Conservation (phyloP, 75 land plant species). For the Azolla pinnata region DNA sequence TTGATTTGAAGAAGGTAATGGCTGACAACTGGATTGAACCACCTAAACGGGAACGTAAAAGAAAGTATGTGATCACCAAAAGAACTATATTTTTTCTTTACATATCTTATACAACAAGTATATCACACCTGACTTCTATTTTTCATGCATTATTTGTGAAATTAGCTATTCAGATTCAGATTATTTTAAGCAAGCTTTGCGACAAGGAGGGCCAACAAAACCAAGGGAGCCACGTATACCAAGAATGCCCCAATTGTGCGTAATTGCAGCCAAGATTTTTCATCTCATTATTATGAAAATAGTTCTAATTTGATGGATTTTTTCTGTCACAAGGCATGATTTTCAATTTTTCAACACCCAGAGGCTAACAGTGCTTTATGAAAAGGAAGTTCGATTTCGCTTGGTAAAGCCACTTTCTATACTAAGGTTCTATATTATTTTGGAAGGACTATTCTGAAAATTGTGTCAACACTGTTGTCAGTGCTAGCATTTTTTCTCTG, state of each 20-base stretch:
- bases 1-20: conserved; percentile 86
- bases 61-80: conserved; percentile 91
- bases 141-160: neutral
- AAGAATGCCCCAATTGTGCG: conserved; percentile 96
- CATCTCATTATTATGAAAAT: conserved; percentile 24
- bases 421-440: too few relatives aligned
- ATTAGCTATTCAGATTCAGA: conserved; percentile 91
- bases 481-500: too few relatives aligned
- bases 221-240: conserved; percentile 96
- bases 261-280: conserved; percentile 77
- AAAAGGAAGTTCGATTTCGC: conserved; percentile 88
- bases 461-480: too few relatives aligned
- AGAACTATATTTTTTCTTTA: too few relatives aligned
- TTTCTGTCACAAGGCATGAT: too few relatives aligned
- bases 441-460: too few relatives aligned
- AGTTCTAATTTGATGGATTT: neutral
- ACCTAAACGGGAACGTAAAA: conserved; percentile 87
- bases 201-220: conserved; percentile 81
- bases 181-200: conserved; percentile 97
- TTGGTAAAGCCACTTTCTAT: too few relatives aligned
- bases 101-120: too few relatives aligned
- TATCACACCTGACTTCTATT: neutral
- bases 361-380: conserved; percentile 80
- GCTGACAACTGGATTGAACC: conserved; percentile 98
- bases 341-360: conserved; percentile 92